Evolutionary conservation across 2,329 filamentous ascomycete species (phyloP).

Genomic region (Colletotrichum spaethianum): DNA sequence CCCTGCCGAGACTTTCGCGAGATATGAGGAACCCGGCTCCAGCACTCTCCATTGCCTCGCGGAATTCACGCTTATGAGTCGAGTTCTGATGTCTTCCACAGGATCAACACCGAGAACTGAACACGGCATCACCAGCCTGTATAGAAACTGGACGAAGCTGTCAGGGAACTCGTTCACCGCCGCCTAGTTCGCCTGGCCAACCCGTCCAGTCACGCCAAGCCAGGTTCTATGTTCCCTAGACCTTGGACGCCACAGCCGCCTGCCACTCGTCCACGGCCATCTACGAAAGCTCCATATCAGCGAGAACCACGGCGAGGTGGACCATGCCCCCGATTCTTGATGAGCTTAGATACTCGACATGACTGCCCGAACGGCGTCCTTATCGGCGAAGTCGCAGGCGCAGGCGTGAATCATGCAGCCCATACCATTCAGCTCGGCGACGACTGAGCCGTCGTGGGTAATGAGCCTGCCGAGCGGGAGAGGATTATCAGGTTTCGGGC

Average conservation of each 20-base stretch:
- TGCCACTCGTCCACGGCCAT: slow-evolving; percentile 53
- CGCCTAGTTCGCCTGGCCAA: slow-evolving; percentile 55
- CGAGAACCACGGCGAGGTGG: slow-evolving; percentile 29
- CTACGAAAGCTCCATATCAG: slow-evolving; percentile 44
- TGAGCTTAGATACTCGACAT: background rate
- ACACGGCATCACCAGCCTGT: slow-evolving; percentile 52
- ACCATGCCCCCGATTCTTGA: slow-evolving; percentile 28
- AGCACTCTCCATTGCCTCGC: slow-evolving; percentile 14
- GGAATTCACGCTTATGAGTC: slow-evolving; percentile 34
- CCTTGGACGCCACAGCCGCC: slow-evolving; percentile 47
- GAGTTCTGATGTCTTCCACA: slow-evolving; percentile 55
- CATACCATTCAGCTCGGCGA: slow-evolving; percentile 1
- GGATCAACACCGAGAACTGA: slow-evolving; percentile 55
- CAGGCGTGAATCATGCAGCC: background rate
- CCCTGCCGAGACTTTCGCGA: slow-evolving; percentile 7
- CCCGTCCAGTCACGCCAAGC: slow-evolving; percentile 48
- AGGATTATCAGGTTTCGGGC: slow-evolving; percentile 43
- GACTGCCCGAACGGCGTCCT: background rate
- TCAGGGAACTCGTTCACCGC: slow-evolving; percentile 58
- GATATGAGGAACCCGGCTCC: slow-evolving; percentile 32
- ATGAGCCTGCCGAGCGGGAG: slow-evolving; percentile 44
- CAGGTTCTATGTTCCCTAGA: slow-evolving; percentile 52
- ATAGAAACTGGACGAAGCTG: slow-evolving; percentile 53
- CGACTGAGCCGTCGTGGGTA: background rate
- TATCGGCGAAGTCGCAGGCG: background rate